Base-by-base conservation (phyloP, 352 stramenopile species). In the Aphanomyces stellatus region DNA sequence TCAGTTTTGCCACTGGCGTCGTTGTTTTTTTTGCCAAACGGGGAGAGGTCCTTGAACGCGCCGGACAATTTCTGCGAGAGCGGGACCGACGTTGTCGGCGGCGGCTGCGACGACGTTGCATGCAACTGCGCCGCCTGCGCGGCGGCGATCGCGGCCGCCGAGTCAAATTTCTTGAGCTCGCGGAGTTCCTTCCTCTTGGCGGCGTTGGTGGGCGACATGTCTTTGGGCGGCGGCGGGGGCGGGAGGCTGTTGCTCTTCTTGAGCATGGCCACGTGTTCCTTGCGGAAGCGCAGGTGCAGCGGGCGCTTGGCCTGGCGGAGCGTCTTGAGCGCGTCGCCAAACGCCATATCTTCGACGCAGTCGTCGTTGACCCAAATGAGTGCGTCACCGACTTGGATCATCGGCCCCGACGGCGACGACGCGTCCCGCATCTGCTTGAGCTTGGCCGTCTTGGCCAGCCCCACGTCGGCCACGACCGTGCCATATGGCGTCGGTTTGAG, bases 301-400 rank as follows among this genome's bases (percentile, higher is more conserved):
- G 86, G 86, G 1, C 86, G 72, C 70, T 93, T 93, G 15, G 86
- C 86, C 17, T 81, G 92, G 8, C 86, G 84, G 41, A 95, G 71
- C 72, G 92, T 93, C 0, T 91, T 76, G n/a, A 95, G 64, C 1
- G 84, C 75, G 27, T 93, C 86, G 69, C 93, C 81, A 74, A 95
- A 95, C 19, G 77, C 81, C 46, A 95, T 41, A 6, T 82, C 82
- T 15, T 81, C 76, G 2, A 84, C 85, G 33, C 72, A 74, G 28
- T 95, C 86, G 42, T 93, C 86, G 62, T 95, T 95, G 61, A 95
- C 92, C 82, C 82, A 93, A 42, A 79, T 70, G 48, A 95, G 79
- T 4, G 74, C 65, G 62, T 95, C 86, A 30, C 81, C 84, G 3
- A 79, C 79, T 65, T 71, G 85, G 31, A 89, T 76, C 7, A 73